Percentiles rank a stretch among this genome's conserved stretches.
Evolutionary conservation across 495 filamentous ascomycete species (phyloP).

Genomic region (Trichoderma virens): DNA sequence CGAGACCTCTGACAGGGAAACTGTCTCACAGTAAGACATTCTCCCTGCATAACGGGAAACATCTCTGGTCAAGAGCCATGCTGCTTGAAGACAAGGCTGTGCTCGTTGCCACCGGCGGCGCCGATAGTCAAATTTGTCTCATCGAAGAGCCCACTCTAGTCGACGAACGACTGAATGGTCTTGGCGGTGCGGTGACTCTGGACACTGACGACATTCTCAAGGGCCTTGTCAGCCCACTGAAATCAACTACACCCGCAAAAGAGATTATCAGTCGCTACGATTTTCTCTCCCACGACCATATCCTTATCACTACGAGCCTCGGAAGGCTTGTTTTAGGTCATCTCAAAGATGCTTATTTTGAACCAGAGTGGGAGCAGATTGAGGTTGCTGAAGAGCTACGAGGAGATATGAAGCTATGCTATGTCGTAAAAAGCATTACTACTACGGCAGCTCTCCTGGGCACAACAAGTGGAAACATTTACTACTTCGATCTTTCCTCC

Average conservation of each 20-base stretch:
- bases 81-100: constrained; percentile 20
- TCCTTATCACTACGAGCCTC: constrained; percentile 53
- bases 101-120: constrained; percentile 72
- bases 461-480: constrained; percentile 45
- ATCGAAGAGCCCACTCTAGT: constrained; percentile 14
- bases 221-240: constrained; percentile 13
- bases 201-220: background rate
- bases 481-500: constrained; percentile 29
- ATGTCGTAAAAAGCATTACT: constrained; percentile 30
- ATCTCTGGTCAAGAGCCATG: constrained; percentile 74
- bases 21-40: constrained; percentile 47
- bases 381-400: background rate
- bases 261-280: constrained; percentile 55
- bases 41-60: constrained; percentile 71
- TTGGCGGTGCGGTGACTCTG: background rate
- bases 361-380: background rate
- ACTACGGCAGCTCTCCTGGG: constrained; percentile 41
- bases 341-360: constrained; percentile 11
- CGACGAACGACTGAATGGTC: too few relatives aligned
- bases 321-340: constrained; percentile 51
- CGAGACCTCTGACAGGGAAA: constrained; percentile 14
- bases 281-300: constrained; percentile 49
- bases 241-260: constrained; percentile 18
- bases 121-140: constrained; percentile 58
- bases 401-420: constrained; percentile 34